phyloP scores from a whole-genome alignment of 768 basidiomycete species.

The Coprinopsis strossmayeri region DNA sequence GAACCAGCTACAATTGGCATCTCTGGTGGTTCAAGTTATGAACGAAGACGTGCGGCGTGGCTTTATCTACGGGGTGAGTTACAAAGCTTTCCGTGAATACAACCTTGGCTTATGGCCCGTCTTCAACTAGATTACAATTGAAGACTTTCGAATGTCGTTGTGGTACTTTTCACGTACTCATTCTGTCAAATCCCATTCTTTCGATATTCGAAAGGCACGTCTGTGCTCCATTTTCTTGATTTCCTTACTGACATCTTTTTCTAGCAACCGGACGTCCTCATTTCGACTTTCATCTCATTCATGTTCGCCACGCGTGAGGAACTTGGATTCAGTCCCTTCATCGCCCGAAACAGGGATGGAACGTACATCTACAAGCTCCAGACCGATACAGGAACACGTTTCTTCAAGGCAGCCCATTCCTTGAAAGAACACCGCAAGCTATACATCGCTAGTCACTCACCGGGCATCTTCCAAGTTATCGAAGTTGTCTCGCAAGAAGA shows the following conservation, averaged over 20 bases:
- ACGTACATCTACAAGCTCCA: background rate
- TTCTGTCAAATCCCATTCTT: conserved; percentile 4
- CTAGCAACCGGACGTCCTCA: conserved; percentile 13
- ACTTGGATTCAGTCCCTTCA: conserved; percentile 14
- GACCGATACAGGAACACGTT: background rate
- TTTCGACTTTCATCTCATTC: conserved; percentile 16
- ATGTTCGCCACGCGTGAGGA: conserved; percentile 14
- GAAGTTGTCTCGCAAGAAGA: conserved; percentile 1
- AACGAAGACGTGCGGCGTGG: conserved; percentile 2
- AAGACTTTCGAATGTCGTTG: background rate
- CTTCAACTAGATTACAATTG: conserved; percentile 9
- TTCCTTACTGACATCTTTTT: background rate
- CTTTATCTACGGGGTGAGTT: background rate
- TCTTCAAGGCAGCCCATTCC: background rate
- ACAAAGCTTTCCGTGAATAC: background rate
- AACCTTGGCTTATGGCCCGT: too few relatives aligned
- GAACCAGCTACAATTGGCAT: conserved; percentile 2
- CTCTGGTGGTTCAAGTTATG: background rate
- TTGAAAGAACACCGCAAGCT: background rate
- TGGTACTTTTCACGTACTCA: conserved; percentile 11
- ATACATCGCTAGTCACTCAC: conserved; percentile 6
- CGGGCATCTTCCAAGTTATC: conserved; percentile 4
- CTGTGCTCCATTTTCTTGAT: background rate
- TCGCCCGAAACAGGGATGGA: background rate
- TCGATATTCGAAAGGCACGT: conserved; percentile 1